Conservation (phyloP, 495 filamentous ascomycete species). For the Massariosphaeria phaeospora region DNA sequence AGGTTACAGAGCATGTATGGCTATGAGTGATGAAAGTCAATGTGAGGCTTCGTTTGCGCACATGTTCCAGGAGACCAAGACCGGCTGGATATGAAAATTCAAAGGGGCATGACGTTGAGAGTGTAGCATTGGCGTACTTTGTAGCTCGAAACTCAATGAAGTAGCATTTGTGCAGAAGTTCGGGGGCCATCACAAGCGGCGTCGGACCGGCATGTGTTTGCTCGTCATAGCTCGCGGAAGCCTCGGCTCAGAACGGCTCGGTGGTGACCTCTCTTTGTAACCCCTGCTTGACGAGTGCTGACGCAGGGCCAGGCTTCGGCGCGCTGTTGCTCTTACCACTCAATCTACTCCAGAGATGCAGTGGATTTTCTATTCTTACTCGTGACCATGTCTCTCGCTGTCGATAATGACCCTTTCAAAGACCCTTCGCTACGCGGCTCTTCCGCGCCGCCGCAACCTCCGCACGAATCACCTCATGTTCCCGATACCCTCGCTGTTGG, state of each 20-base stretch:
- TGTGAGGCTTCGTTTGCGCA: too few relatives aligned
- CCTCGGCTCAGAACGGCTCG: conserved; percentile 3
- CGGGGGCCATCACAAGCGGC: too few relatives aligned
- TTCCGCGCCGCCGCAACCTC: conserved; percentile 29
- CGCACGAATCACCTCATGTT: conserved; percentile 40
- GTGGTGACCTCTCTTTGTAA: conserved; percentile 1
- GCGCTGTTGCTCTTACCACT: not conserved
- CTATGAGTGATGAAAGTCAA: not conserved
- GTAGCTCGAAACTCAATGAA: too few relatives aligned
- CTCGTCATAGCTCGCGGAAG: not conserved
- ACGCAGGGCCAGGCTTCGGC: too few relatives aligned
- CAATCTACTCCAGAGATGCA: conserved; percentile 6
- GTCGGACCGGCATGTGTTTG: too few relatives aligned
- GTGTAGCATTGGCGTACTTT: not conserved
- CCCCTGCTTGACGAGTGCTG: not conserved
- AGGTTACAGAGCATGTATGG: not conserved
- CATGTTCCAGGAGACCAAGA: too few relatives aligned
- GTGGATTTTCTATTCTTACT: not conserved
- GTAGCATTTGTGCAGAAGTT: too few relatives aligned
- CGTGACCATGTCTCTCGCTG: conserved; percentile 31
- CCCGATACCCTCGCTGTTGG: conserved; percentile 49
- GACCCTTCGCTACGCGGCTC: conserved; percentile 39
- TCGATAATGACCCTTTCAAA: conserved; percentile 41
- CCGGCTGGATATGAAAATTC: conserved; percentile 10
- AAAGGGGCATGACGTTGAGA: conserved; percentile 1